Conservation (phyloP, 2,329 filamentous ascomycete genomes). For the Truncatella angustata region DNA sequence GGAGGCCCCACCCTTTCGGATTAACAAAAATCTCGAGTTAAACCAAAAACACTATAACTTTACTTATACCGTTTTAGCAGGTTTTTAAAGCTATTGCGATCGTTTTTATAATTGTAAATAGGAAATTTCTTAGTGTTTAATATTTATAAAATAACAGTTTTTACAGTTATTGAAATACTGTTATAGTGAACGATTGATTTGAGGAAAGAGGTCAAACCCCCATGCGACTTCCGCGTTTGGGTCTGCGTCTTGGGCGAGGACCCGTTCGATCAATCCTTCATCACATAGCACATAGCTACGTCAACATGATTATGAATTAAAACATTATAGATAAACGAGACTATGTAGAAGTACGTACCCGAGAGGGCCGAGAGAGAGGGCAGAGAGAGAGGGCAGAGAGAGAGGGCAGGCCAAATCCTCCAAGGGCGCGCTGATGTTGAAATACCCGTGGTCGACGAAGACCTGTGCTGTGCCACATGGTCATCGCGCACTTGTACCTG, state of each 20-base stretch:
- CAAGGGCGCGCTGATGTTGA: conserved; percentile 11
- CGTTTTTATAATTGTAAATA: too few relatives aligned
- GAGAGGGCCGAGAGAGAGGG: conserved; percentile 1
- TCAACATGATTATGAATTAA: neutral
- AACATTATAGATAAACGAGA: neutral
- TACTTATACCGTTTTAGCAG: too few relatives aligned
- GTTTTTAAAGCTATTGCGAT: too few relatives aligned
- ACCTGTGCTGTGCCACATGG: conserved; percentile 14
- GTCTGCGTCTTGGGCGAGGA: conserved; percentile 10
- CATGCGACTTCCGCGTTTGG: conserved; percentile 9
- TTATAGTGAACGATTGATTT: conserved; percentile 1
- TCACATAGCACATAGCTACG: conserved; percentile 11
- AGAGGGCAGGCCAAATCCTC: neutral
- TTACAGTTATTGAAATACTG: too few relatives aligned
- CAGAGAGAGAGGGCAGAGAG: too few relatives aligned
- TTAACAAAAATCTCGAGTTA: too few relatives aligned
- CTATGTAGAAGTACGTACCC: conserved; percentile 4
- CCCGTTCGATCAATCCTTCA: conserved; percentile 6
- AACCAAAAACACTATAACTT: too few relatives aligned
- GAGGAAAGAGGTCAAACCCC: conserved; percentile 13
- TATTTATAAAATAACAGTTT: too few relatives aligned
- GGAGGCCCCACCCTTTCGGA: too few relatives aligned
- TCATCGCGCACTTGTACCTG: conserved; percentile 1
- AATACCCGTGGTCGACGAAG: conserved; percentile 8
- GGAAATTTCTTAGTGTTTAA: too few relatives aligned